These are phyloP conservation scores for Pseudopyricularia javanii DNA, from an alignment of 2,329 filamentous ascomycete genomes.

Conservation along the genomic window DNA sequence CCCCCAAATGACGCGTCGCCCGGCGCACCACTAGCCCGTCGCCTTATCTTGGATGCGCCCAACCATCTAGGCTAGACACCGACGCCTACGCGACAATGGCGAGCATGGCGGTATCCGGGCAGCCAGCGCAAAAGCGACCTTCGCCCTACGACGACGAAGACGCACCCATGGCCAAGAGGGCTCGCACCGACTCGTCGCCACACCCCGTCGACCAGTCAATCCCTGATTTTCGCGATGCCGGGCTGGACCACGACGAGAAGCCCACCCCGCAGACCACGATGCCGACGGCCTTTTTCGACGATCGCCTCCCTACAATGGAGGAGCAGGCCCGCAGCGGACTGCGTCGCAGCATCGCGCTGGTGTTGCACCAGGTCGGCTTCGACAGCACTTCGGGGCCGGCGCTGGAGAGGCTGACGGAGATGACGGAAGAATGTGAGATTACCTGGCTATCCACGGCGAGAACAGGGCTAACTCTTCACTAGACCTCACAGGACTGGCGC, in stretches of 20 bases:
- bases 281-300: background rate
- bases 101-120: conserved; percentile 3
- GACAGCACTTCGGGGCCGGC: conserved; percentile 40
- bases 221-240: background rate
- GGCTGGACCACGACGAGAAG: background rate
- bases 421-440: conserved; percentile 43
- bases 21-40: background rate
- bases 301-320: conserved; percentile 8
- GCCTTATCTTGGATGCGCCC: background rate
- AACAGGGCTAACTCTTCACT: background rate
- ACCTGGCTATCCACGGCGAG: background rate
- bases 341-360: conserved; percentile 41
- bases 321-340: conserved; percentile 28
- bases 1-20: background rate
- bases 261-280: conserved; percentile 8
- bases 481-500: background rate
- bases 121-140: conserved; percentile 20
- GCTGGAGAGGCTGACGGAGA: conserved; percentile 47
- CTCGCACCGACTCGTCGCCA: conserved; percentile 9
- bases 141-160: conserved; percentile 16
- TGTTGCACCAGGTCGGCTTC: conserved; percentile 47
- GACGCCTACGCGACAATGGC: conserved; percentile 7
- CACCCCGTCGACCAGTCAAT: background rate
- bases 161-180: conserved; percentile 18
- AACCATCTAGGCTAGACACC: background rate